Base-by-base conservation (phyloP, 2,329 filamentous ascomycete species). In the Microsporum ferrugineum region DNA sequence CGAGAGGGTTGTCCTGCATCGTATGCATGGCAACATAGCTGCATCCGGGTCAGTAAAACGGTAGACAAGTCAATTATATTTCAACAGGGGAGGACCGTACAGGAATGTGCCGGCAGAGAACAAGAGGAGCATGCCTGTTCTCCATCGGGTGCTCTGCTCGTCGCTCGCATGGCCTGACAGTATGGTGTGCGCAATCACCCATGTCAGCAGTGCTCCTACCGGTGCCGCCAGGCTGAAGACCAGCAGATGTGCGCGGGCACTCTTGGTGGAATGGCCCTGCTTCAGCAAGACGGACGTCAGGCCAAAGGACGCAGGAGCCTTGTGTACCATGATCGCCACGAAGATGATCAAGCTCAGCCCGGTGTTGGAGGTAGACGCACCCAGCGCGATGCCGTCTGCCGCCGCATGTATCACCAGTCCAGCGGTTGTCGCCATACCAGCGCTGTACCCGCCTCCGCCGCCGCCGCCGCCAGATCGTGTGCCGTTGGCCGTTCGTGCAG, bases 11-110 rank as follows among this genome's bases (percentile, higher is more conserved):
- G 69, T 96, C 91, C 71, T 95, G 89, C 90, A 97, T 96, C 0
- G 91, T 91, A 71, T 99, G 94, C 91, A 97, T 96, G 0, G 94
- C 94, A 49, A 99, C 94, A 70, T 97, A 96, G 68, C 90, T 95
- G 65, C 12, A 57, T 7, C 12, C 38, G 17, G 31, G 23, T 45
- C 29, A 31, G 5, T 33, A 12, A 27, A 7, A n/a, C 17, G 17
- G 17, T 23, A 23, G 17, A 23, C 17, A 23, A 23, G 17, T 23
- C 17, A 23, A 23, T 45, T n/a, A 12, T 45, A 5, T 23, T 29
- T 27, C 39, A n/a, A 51, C 3, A 14, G 27, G 5, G 3, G 45
- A 27, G 45, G 23, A 10, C 12, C 88, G 82, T 77, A 96, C 87
- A 99, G 75, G 71, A 99, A 99, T 0, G 94, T 99, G 14, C 94